Conservation (phyloP, 768 basidiomycete genomes). For the Amyloporia xantha region DNA sequence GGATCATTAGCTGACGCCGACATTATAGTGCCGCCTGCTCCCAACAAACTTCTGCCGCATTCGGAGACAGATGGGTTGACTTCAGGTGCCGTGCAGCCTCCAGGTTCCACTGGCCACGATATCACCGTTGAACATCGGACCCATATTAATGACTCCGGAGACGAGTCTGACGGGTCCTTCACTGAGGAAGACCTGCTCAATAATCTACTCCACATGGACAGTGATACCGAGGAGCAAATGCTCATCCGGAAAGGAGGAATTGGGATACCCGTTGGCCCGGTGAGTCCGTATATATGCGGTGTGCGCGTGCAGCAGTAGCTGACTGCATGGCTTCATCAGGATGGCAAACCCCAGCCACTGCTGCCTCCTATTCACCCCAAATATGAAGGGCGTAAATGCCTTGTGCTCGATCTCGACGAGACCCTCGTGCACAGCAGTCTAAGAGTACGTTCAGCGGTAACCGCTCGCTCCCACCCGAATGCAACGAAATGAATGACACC, state of each 20-base stretch:
- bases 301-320: background rate
- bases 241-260: slow-evolving; percentile 86
- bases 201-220: slow-evolving; percentile 41
- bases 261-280: slow-evolving; percentile 83
- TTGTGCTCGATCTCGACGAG: slow-evolving; percentile 94
- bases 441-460: slow-evolving; percentile 52
- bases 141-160: slow-evolving; percentile 27
- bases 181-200: slow-evolving; percentile 62
- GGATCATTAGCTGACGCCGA: slow-evolving; percentile 26
- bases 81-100: slow-evolving; percentile 87
- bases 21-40: slow-evolving; percentile 41
- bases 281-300: slow-evolving; percentile 33
- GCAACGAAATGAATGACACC: background rate
- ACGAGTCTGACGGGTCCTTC: slow-evolving; percentile 53
- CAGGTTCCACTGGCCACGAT: slow-evolving; percentile 65
- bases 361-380: slow-evolving; percentile 78
- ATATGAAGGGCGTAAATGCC: slow-evolving; percentile 87
- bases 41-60: slow-evolving; percentile 42
- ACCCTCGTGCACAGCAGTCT: slow-evolving; percentile 96
- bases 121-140: slow-evolving; percentile 6
- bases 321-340: slow-evolving; percentile 37
- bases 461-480: background rate
- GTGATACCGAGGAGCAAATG: slow-evolving; percentile 86
- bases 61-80: slow-evolving; percentile 84
- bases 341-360: slow-evolving; percentile 79